phyloP scores from a whole-genome alignment of 768 basidiomycete species.

The Russula sp. region DNA sequence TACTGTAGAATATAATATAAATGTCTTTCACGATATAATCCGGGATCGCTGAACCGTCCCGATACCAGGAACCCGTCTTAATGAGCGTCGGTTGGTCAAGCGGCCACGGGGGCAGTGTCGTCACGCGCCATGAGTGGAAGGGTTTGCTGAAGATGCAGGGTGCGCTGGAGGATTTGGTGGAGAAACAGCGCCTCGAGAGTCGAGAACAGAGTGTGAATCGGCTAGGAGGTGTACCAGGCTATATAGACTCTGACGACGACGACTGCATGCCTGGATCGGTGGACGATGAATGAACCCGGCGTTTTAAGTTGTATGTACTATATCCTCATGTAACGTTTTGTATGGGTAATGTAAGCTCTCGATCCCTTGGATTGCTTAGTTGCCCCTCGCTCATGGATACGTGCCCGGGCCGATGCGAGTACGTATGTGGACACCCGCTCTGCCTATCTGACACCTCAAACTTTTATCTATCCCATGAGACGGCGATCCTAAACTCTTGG shows the following conservation, averaged over 20 bases:
- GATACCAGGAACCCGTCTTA: conserved; percentile 68
- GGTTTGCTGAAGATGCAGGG: conserved; percentile 69
- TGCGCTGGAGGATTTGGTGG: conserved; percentile 68
- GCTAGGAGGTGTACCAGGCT: conserved; percentile 18
- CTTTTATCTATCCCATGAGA: background rate
- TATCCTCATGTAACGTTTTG: background rate
- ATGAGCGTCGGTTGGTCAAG: conserved; percentile 91
- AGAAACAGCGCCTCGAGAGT: conserved; percentile 42
- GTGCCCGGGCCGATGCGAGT: background rate
- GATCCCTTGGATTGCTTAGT: background rate
- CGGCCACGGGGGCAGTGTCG: conserved; percentile 56
- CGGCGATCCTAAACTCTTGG: background rate
- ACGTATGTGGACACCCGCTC: too few species aligned
- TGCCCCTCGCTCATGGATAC: background rate
- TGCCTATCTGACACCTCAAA: too few species aligned
- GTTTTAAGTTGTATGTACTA: background rate
- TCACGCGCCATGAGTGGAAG: conserved; percentile 97
- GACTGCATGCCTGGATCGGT: conserved; percentile 6
- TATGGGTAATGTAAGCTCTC: background rate
- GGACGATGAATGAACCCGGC: conserved; percentile 8
- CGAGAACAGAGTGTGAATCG: conserved; percentile 24
- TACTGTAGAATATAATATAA: conserved; percentile 26
- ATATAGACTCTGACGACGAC: conserved; percentile 14
- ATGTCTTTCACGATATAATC: background rate
- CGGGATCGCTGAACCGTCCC: background rate